phyloP scores from a whole-genome alignment of 768 basidiomycete species.

The Cubamyces sp. region DNA sequence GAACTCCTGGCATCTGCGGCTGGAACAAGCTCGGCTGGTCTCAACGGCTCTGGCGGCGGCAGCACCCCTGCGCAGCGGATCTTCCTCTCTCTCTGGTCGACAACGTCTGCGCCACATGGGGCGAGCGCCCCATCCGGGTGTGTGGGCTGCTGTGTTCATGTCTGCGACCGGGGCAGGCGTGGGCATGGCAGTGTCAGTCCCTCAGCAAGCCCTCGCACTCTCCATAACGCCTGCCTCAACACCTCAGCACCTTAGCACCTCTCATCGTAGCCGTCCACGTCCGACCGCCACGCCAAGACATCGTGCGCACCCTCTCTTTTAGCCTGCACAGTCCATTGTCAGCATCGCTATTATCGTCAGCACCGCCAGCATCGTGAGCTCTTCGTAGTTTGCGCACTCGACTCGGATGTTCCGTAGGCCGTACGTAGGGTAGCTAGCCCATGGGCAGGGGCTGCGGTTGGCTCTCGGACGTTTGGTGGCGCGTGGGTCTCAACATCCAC shows the following conservation, averaged over 20 bases:
- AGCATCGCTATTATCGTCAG: too few species aligned
- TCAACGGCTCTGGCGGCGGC: not conserved
- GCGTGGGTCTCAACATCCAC: conserved; percentile 6
- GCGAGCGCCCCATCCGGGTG: not conserved
- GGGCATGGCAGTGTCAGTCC: not conserved
- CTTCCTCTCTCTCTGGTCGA: not conserved
- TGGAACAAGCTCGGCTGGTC: not conserved
- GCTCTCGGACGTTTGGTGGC: conserved; percentile 23
- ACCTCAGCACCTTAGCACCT: not conserved
- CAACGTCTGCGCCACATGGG: conserved; percentile 1
- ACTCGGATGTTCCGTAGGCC: too few species aligned
- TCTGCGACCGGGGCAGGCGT: not conserved
- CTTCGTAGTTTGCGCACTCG: not conserved
- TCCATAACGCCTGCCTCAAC: not conserved
- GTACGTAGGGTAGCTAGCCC: not conserved
- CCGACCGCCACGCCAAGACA: too few species aligned
- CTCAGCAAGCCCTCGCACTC: not conserved
- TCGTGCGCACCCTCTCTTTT: too few species aligned
- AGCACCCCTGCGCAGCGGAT: not conserved
- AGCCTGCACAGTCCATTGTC: too few species aligned
- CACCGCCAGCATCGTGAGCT: not conserved
- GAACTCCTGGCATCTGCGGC: not conserved
- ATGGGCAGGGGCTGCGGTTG: conserved; percentile 15
- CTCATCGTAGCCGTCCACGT: too few species aligned
- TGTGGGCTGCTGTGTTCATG: not conserved